phyloP scores from a whole-genome alignment of 2,329 filamentous ascomycete genomes.

The Parastagonospora nodorum region DNA sequence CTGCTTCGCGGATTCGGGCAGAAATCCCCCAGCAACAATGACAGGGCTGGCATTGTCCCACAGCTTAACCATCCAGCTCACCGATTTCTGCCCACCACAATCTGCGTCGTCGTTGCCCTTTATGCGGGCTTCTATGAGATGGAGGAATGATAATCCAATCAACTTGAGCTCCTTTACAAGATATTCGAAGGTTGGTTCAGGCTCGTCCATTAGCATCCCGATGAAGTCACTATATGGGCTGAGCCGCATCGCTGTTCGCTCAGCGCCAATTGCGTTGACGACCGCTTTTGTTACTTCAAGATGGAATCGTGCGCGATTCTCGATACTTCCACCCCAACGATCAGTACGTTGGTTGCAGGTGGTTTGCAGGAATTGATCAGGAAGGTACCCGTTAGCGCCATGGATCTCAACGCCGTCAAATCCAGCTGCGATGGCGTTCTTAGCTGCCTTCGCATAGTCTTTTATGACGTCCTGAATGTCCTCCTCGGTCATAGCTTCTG shows the following conservation, averaged over 20 bases:
- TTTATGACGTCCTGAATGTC: constrained; percentile 40
- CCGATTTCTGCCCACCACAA: constrained; percentile 10
- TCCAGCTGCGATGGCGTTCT: constrained; percentile 54
- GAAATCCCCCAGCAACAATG: constrained; percentile 47
- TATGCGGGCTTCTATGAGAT: constrained; percentile 62
- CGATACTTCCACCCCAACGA: constrained; percentile 52
- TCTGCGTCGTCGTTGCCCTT: constrained; percentile 48
- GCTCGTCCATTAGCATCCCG: constrained; percentile 66
- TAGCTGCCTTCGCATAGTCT: constrained; percentile 48
- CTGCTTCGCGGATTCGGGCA: constrained; percentile 38
- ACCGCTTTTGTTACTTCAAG: constrained; percentile 60
- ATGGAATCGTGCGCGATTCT: constrained; percentile 57
- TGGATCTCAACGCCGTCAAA: constrained; percentile 65
- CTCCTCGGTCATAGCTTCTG: constrained; percentile 40
- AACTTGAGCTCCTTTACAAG: constrained; percentile 56
- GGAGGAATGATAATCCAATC: constrained; percentile 55
- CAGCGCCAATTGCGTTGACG: constrained; percentile 56
- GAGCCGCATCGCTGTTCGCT: constrained; percentile 63
- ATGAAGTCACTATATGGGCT: constrained; percentile 66
- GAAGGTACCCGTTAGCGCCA: constrained; percentile 68
- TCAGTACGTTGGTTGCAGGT: constrained; percentile 59
- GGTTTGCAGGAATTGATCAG: constrained; percentile 68
- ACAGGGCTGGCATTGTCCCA: constrained; percentile 24
- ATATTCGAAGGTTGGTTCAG: constrained; percentile 65
- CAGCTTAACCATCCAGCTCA: constrained; percentile 24